Percentiles rank a stretch among this genome's conserved stretches.
Conservation (phyloP, 495 filamentous ascomycete species). For the Annulohypoxylon moriforme region DNA sequence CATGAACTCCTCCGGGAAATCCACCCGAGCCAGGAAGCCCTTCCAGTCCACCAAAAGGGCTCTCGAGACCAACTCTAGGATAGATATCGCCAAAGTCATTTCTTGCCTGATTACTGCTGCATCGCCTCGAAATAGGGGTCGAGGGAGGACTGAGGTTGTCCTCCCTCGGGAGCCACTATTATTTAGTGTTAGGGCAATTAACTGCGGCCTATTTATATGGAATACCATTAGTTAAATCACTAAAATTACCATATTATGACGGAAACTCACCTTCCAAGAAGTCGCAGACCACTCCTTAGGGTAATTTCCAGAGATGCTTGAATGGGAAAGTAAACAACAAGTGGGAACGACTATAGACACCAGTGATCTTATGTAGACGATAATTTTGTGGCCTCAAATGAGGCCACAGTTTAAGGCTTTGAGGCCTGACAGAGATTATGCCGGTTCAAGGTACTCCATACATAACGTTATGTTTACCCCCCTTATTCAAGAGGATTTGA, state of each 20-base stretch:
- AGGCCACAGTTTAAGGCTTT: conserved; percentile 18
- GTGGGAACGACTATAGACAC: neutral
- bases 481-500: neutral
- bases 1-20: conserved; percentile 6
- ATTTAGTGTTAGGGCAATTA: neutral
- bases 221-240: neutral
- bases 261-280: conserved; percentile 6
- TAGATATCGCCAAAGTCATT: conserved; percentile 2
- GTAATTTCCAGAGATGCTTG: neutral
- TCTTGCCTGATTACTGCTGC: conserved; percentile 28
- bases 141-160: conserved; percentile 26
- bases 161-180: conserved; percentile 30
- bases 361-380: conserved; percentile 4
- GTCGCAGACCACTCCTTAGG: neutral
- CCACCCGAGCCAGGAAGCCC: conserved; percentile 8
- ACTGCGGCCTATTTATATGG: neutral
- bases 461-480: too few species aligned
- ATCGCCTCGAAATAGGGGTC: conserved; percentile 25
- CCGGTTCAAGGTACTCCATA: conserved; percentile 3
- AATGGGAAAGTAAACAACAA: neutral
- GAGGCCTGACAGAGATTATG: conserved; percentile 22
- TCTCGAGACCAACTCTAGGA: conserved; percentile 22
- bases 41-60: conserved; percentile 18
- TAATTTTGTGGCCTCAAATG: neutral
- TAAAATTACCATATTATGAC: neutral